Evolutionary conservation across 345 rosid genomes (phyloP).

Genomic region (Corymbia maculata): DNA sequence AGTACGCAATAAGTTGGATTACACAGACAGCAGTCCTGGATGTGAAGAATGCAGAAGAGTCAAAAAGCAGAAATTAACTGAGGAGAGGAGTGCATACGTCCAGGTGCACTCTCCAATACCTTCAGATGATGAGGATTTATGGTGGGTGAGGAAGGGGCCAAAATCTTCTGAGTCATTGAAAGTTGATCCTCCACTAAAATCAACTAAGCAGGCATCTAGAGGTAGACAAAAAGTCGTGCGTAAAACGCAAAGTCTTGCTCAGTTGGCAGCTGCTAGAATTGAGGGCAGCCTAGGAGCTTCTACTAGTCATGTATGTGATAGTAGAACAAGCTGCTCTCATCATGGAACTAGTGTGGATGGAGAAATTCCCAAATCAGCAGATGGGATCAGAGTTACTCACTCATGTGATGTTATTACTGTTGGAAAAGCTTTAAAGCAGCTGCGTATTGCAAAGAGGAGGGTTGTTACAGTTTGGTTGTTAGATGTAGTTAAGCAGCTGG

Average conservation of each 20-base stretch:
- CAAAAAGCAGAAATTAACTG: conserved; percentile 50
- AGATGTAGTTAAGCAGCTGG: conserved; percentile 54
- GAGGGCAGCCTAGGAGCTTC: conserved; percentile 99
- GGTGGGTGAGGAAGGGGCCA: conserved; percentile 87
- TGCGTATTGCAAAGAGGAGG: conserved; percentile 71
- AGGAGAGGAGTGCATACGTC: conserved; percentile 55
- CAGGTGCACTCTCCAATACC: conserved; percentile 57
- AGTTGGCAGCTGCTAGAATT: conserved; percentile 85
- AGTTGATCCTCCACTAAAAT: conserved; percentile 58
- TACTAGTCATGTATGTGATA: conserved; percentile 87
- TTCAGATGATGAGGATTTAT: conserved; percentile 81
- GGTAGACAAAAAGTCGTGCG: conserved; percentile 86
- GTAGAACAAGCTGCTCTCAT: conserved; percentile 67
- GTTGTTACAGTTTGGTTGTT: conserved; percentile 71
- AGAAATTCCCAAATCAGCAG: conserved; percentile 43
- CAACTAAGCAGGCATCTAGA: conserved; percentile 61
- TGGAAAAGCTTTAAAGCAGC: conserved; percentile 67
- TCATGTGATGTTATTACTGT: conserved; percentile 53
- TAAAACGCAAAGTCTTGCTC: conserved; percentile 86
- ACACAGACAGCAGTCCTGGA: conserved; percentile 56
- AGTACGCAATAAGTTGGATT: conserved; percentile 31
- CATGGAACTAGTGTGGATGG: conserved; percentile 61
- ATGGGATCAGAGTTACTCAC: conserved; percentile 34
- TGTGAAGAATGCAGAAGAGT: conserved; percentile 89
- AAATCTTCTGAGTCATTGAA: conserved; percentile 47